These are phyloP conservation scores for Fusarium tupiense DNA, from an alignment of 2,329 filamentous ascomycete species.

Conservation along the genomic window DNA sequence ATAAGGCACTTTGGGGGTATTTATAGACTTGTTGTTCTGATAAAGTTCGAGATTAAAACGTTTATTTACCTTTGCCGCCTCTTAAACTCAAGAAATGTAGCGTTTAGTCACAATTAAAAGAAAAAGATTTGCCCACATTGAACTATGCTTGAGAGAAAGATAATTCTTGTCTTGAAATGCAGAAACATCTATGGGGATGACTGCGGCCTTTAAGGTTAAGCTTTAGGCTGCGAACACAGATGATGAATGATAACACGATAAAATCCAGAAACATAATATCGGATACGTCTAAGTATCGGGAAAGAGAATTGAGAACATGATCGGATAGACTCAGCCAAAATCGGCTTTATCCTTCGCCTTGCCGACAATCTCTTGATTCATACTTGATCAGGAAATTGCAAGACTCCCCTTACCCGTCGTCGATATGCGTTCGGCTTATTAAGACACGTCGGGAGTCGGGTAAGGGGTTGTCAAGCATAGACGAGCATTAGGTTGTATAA, in stretches of 20 bases:
- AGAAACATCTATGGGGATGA: too few species aligned
- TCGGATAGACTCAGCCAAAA: neutral
- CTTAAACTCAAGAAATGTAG: neutral
- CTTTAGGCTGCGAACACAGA: too few species aligned
- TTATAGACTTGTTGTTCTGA: neutral
- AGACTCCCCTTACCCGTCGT: neutral
- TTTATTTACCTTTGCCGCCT: neutral
- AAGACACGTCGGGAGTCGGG: neutral
- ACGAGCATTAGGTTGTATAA: neutral
- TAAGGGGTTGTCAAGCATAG: neutral
- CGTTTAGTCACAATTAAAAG: neutral
- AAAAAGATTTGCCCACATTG: neutral
- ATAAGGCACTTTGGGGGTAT: accelerated
- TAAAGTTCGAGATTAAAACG: neutral
- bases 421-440: neutral
- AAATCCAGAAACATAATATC: accelerated
- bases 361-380: neutral
- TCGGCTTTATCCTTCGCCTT: neutral
- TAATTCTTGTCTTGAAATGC: too few species aligned
- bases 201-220: too few species aligned
- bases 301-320: accelerated
- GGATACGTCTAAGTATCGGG: neutral
- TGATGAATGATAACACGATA: too few species aligned
- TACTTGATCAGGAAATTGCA: neutral
- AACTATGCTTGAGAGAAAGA: neutral